A percentile compares a stretch with the other conserved stretches of the same genome.
Evolutionary conservation across 2,329 filamentous ascomycete species (phyloP).

Genomic region (Curvularia sp.): DNA sequence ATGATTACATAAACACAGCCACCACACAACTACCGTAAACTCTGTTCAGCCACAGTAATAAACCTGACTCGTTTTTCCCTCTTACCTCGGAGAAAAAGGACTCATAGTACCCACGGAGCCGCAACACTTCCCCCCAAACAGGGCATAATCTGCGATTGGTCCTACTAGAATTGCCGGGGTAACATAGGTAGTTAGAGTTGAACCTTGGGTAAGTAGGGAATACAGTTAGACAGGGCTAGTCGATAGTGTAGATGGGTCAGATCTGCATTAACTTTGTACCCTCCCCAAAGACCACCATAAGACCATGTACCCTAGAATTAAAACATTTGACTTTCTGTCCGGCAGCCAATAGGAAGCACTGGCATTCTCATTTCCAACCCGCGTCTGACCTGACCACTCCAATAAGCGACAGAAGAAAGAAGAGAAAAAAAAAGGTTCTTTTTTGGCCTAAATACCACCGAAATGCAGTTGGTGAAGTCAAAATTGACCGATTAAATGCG

Average conservation of each 20-base stretch:
- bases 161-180: background rate
- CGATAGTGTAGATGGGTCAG: too few relatives aligned
- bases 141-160: background rate
- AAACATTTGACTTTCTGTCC: background rate
- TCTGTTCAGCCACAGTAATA: background rate
- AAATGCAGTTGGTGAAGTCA: too few relatives aligned
- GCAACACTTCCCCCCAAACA: background rate
- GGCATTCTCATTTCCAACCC: too few relatives aligned
- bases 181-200: background rate
- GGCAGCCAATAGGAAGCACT: background rate
- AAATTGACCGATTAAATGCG: too few relatives aligned
- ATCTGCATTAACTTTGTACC: too few relatives aligned
- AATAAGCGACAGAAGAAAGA: too few relatives aligned
- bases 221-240: too few relatives aligned
- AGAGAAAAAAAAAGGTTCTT: too few relatives aligned
- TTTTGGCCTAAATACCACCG: too few relatives aligned
- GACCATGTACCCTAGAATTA: background rate
- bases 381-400: too few relatives aligned
- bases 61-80: background rate
- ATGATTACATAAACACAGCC: background rate
- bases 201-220: too few relatives aligned
- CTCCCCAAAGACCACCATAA: background rate
- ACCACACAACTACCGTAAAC: background rate
- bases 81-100: background rate
- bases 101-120: background rate